Percentiles rank a stretch among this genome's conserved stretches.
phyloP scores from a whole-genome alignment of 176 grass and related monocot genomes.

The Oryza coarctata region DNA sequence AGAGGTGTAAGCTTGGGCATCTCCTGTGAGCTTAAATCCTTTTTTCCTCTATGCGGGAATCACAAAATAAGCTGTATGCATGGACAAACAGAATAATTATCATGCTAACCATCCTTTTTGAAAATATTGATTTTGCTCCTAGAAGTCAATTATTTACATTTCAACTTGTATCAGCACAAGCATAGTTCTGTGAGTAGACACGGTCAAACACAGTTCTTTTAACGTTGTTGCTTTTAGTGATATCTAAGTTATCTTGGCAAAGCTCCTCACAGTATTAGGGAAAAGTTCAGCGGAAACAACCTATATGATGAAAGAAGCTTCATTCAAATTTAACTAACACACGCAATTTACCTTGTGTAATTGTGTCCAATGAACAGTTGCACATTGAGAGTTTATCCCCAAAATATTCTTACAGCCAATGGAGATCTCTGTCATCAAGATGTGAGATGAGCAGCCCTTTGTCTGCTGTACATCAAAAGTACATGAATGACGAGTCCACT shows the following conservation, averaged over 20 bases:
- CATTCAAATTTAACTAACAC: neutral
- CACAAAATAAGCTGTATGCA: neutral
- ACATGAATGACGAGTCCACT: neutral
- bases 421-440: neutral
- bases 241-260: neutral
- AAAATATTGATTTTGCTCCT: neutral
- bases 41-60: neutral
- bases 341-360: neutral
- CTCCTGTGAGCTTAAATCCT: neutral
- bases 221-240: neutral
- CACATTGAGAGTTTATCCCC: neutral
- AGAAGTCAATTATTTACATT: neutral
- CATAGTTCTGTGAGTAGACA: neutral
- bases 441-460: neutral
- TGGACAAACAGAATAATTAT: neutral
- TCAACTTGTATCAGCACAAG: neutral
- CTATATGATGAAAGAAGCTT: neutral
- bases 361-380: neutral
- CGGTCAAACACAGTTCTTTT: neutral
- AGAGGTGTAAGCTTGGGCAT: neutral
- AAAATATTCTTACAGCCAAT: neutral
- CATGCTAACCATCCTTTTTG: neutral
- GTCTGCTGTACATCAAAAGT: neutral
- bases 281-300: neutral
- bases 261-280: neutral